Conservation (phyloP, 257 asterid species). For the Jacaranda mimosifolia region DNA sequence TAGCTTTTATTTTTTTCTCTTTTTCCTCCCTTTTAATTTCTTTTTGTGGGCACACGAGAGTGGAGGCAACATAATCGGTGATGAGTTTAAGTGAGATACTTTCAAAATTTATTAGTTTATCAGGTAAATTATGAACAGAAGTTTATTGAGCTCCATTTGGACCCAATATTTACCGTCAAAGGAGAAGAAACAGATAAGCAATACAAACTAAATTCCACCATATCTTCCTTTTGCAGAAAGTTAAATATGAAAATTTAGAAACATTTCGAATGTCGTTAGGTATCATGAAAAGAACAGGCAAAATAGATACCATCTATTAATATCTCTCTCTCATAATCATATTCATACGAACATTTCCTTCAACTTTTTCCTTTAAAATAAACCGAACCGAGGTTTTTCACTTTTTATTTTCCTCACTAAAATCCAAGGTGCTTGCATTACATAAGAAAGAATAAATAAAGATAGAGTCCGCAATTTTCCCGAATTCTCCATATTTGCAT, state of each 20-base stretch:
- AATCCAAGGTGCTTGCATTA: neutral
- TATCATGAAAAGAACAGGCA: neutral
- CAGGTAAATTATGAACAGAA: neutral
- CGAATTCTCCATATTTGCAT: neutral
- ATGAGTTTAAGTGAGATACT: neutral
- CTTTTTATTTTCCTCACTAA: slow-evolving; percentile 8
- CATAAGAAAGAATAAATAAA: slow-evolving; percentile 20
- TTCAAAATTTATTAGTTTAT: neutral
- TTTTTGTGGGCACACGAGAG: neutral
- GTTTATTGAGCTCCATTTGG: neutral
- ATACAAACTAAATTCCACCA: neutral
- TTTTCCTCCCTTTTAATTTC: neutral
- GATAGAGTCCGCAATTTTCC: neutral
- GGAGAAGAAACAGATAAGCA: neutral
- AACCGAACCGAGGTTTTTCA: slow-evolving; percentile 7
- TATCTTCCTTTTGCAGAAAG: slow-evolving; percentile 7
- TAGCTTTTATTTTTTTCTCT: neutral
- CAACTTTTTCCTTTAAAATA: neutral
- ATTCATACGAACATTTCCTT: neutral
- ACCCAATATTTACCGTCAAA: neutral
- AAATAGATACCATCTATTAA: neutral
- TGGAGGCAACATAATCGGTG: neutral
- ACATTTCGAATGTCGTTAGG: neutral
- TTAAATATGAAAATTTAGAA: neutral
- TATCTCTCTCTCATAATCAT: neutral